phyloP scores from a whole-genome alignment of 495 filamentous ascomycete genomes.

The Penicillium canescens region DNA sequence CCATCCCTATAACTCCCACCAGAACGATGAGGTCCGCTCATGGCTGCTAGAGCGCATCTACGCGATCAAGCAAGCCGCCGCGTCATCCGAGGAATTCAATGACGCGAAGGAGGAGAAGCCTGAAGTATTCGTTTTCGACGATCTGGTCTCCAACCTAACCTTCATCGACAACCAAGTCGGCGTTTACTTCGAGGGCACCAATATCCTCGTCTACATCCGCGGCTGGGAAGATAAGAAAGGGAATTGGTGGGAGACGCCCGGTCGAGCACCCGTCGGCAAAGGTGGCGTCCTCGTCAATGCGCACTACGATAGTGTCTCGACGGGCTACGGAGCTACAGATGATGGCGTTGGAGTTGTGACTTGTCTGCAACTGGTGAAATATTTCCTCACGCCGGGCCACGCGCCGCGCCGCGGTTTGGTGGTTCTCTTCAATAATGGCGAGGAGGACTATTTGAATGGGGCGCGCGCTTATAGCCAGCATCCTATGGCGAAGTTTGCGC shows the following conservation, averaged over 20 bases:
- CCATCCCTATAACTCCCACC: constrained; percentile 84
- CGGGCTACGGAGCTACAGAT: constrained; percentile 89
- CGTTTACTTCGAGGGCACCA: constrained; percentile 86
- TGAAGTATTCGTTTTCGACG: constrained; percentile 70
- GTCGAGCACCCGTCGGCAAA: constrained; percentile 52
- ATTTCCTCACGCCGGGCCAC: constrained; percentile 78
- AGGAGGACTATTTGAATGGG: constrained; percentile 92
- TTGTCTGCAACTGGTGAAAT: constrained; percentile 80
- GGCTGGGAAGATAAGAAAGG: constrained; percentile 70
- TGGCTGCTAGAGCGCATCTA: constrained; percentile 75
- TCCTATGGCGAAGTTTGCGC: constrained; percentile 72
- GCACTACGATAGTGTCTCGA: constrained; percentile 93
- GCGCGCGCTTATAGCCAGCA: constrained; percentile 83
- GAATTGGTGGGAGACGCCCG: constrained; percentile 60
- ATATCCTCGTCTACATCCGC: constrained; percentile 88
- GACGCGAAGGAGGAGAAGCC: constrained; percentile 27
- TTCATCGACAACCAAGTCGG: constrained; percentile 39
- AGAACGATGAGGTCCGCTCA: constrained; percentile 76
- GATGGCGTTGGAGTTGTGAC: constrained; percentile 89
- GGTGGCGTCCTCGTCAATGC: constrained; percentile 90
- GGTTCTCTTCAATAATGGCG: constrained; percentile 89
- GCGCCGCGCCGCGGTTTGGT: constrained; percentile 79
- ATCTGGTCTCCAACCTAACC: constrained; percentile 79
- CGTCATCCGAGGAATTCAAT: constrained; percentile 12
- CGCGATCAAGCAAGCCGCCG: constrained; percentile 62